Conservation (phyloP, 1,139 yeast species). For the Wickerhamomyces sp. region DNA sequence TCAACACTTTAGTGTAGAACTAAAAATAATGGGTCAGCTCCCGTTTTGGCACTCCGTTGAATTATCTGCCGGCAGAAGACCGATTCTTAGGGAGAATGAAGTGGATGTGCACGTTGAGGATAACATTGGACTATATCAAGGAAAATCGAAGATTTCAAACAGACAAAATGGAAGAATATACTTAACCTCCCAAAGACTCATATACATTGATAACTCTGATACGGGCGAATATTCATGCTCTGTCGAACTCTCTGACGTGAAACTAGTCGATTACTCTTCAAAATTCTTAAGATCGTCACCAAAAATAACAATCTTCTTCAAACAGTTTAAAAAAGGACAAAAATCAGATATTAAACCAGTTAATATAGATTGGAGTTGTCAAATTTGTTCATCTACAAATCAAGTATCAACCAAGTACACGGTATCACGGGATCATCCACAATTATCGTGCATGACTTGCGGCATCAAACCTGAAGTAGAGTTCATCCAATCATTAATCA, state of each 20-base stretch:
- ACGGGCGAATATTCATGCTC: conserved; percentile 44
- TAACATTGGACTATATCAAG: conserved; percentile 66
- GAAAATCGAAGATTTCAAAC: conserved; percentile 54
- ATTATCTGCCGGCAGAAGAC: conserved; percentile 43
- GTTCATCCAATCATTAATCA: conserved; percentile 24
- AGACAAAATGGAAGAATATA: conserved; percentile 77
- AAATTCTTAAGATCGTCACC: conserved; percentile 79
- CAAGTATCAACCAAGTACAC: conserved; percentile 35
- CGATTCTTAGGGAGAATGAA: conserved; percentile 40
- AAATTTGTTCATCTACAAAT: conserved; percentile 75
- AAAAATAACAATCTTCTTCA: conserved; percentile 49
- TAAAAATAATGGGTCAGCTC: conserved; percentile 12
- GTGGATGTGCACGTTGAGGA: conserved; percentile 45
- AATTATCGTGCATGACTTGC: conserved; percentile 70
- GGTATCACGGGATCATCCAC: conserved; percentile 27
- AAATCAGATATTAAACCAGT: conserved; percentile 2
- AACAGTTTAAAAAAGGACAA: conserved; percentile 14
- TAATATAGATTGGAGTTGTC: conserved; percentile 62
- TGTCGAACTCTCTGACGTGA: conserved; percentile 45
- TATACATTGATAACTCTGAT: conserved; percentile 58
- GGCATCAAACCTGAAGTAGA: conserved; percentile 54
- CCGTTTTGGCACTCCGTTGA: conserved; percentile 40
- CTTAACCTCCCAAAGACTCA: conserved; percentile 66
- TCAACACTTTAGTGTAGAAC: too few relatives aligned
- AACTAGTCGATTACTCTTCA: conserved; percentile 42